Evolutionary conservation across 2,329 filamentous ascomycete species (phyloP), one percentile per base, ranked within the genome.

Genomic region (Zarea fungicola): DNA sequence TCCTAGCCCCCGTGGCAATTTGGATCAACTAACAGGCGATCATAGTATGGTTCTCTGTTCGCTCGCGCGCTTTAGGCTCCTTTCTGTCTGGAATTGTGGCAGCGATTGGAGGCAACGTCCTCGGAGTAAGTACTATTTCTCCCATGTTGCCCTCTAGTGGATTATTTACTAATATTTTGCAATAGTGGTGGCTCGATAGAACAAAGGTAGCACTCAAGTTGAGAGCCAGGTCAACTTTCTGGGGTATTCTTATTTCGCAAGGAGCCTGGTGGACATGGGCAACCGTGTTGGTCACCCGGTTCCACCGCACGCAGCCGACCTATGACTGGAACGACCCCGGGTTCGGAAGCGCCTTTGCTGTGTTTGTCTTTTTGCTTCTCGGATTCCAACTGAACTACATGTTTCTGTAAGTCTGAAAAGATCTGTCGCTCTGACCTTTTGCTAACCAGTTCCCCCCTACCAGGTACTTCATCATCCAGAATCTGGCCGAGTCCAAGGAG

Each of bases 331-430:
- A 61, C 1, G 75, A 75, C 53, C 53, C 67, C 0, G 83, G 81
- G 0, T 89, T 89, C 48, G 84, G 84, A 1, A 71, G 73, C 32
- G 81, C 75, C 0, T 89, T 89, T 56, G 78, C 75, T 0, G 70
- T 87, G 16, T 89, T 85, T 62, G 58, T 89, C 6, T 78, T 89
- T 56, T 74, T 86, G 55, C 80, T 81, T 0, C 65, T 79, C 10
- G 79, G 82, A 0, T 89, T 89, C 56, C 85, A 89, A 64, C 55
- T 87, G 7, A 89, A 89, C 62, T 89, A 89, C 60, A 72, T 88
- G 54, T 88, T 82, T 61, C 64, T 88, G 72, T 83, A 58, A 64
- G 76, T 65, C 21, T 9, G 21, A 23, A 19, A 22, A 18, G 8
- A 28, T 32, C 14, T 42, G 42, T 2, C 6, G 6, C 4, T 11